Base-by-base conservation (phyloP, 2,329 filamentous ascomycete species). In the Cordyceps militaris region DNA sequence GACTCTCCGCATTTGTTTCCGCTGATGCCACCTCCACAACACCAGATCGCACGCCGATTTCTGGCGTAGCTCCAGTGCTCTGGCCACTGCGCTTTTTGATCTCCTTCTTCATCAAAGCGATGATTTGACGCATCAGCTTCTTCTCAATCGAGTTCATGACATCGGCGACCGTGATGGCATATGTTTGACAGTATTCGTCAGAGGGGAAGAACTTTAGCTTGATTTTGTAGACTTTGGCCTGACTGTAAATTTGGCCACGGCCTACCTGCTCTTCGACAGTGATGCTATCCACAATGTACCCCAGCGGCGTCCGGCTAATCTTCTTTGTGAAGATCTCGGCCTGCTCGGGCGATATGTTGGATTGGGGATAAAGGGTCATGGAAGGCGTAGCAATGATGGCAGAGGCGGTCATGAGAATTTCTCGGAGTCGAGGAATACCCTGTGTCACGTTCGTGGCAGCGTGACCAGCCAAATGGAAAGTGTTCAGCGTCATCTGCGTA, bases 401-500 rank as follows among this genome's bases (percentile, higher is more conserved):
- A 69, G 89, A 94, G 26, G 94, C 94, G 50, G 94, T 97, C 94
- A 99, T 99, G 63, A 99, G 83, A 66, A 99, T 97, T 81, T 99
- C 94, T 76, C 94, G 83, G 21, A 99, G 81, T 75, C 94, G 91
- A 59, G 94, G 94, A 69, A 99, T 97, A 89, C 94, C 94, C 21
- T 97, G 83, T 0, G 94, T 99, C 69, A 99, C 95, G 81, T 99
- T 99, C 80, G 97, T 97, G 30, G 94, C 88, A 21, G 94, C 92
- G 78, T 97, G 93, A 68, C 94, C 94, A 72, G 94, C 94, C 83
- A 99, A 89, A 82, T 99, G 94, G 83, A 99, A 99, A 28, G 95
- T 99, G 75, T 99, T 99, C 57, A 99, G 78, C 8, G 95, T 99
- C 95, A 99, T 99, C 72, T 99, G 94, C 11, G 94, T 99, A 2